Evolutionary conservation across 306 rosid species (phyloP).

Genomic region (Elaeagnus macrophylla): DNA sequence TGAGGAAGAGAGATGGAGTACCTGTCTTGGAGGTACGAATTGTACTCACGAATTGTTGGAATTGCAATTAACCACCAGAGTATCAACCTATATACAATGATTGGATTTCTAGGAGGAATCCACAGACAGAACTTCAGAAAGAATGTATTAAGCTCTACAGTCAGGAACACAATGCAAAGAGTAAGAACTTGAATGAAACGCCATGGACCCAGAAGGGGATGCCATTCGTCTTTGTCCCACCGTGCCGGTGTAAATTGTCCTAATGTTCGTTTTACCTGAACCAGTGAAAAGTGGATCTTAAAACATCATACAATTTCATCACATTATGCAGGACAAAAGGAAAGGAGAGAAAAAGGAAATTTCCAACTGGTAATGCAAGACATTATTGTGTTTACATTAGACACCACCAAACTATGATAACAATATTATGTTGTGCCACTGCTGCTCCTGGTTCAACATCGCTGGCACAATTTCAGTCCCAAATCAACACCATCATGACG

Average conservation of each 20-base stretch:
- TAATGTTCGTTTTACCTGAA: conserved; percentile 81
- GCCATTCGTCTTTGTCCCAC: conserved; percentile 99
- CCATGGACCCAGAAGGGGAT: conserved; percentile 95
- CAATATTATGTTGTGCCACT: no score
- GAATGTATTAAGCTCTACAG: conserved; percentile 97
- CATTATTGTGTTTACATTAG: no score
- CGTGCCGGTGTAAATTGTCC: conserved; percentile 93
- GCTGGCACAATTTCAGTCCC: no score
- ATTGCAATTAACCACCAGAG: conserved; percentile 98
- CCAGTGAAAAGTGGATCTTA: conserved; percentile 2
- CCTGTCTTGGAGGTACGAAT: conserved; percentile 96
- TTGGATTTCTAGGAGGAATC: conserved; percentile 93
- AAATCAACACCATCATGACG: no score
- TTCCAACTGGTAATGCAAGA: neutral
- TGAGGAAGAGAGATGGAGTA: conserved; percentile 34
- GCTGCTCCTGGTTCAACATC: no score
- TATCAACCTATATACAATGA: conserved; percentile 76
- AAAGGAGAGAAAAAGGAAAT: neutral
- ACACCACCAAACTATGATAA: no score
- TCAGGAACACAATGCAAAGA: conserved; percentile 78
- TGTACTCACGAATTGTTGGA: conserved; percentile 96
- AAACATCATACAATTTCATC: conserved; percentile 2
- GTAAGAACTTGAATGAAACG: conserved; percentile 89
- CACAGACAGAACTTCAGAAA: conserved; percentile 88
- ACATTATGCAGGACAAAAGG: neutral